These are phyloP conservation scores for Alternaria metachromatica DNA, from an alignment of 2,329 filamentous ascomycete genomes.

Conservation along the genomic window DNA sequence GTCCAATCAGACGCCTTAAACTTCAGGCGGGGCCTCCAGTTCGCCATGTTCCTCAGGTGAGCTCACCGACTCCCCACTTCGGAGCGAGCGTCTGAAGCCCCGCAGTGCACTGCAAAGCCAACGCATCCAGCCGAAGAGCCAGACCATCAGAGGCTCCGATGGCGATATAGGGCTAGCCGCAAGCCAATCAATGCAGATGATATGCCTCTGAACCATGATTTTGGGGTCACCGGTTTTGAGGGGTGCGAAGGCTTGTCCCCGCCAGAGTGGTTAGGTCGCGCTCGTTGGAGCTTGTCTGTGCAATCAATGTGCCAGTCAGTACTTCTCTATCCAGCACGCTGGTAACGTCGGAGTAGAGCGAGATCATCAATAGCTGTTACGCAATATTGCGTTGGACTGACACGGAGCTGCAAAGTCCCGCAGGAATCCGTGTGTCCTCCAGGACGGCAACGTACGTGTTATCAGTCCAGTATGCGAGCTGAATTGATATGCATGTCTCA, in stretches of 20 bases:
- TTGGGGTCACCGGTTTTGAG: constrained; percentile 24
- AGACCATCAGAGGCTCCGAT: constrained; percentile 24
- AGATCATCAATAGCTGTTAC: neutral
- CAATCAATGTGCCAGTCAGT: neutral
- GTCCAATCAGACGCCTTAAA: constrained; percentile 26
- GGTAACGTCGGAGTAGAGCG: neutral
- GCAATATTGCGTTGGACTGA: neutral
- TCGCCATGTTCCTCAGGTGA: constrained; percentile 20
- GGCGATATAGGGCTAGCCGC: constrained; percentile 29
- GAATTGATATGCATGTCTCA: constrained; percentile 11
- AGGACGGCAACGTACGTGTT: neutral
- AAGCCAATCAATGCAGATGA: constrained; percentile 27
- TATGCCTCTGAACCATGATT: constrained; percentile 32
- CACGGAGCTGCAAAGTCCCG: constrained; percentile 13
- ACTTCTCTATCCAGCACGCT: neutral
- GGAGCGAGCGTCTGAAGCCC: constrained; percentile 27
- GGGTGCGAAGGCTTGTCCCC: neutral
- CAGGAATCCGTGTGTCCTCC: constrained; percentile 5
- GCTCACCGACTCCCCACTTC: constrained; percentile 41
- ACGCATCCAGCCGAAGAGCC: constrained; percentile 40
- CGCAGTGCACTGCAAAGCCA: constrained; percentile 39
- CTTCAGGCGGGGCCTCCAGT: constrained; percentile 14
- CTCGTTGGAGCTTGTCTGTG: constrained; percentile 1
- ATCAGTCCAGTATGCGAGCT: constrained; percentile 6
- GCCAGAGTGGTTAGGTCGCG: neutral